Percentiles rank a stretch among this genome's conserved stretches.
These are phyloP conservation scores for Tephrocybe rancida DNA, from an alignment of 768 basidiomycete genomes.

Conservation along the genomic window DNA sequence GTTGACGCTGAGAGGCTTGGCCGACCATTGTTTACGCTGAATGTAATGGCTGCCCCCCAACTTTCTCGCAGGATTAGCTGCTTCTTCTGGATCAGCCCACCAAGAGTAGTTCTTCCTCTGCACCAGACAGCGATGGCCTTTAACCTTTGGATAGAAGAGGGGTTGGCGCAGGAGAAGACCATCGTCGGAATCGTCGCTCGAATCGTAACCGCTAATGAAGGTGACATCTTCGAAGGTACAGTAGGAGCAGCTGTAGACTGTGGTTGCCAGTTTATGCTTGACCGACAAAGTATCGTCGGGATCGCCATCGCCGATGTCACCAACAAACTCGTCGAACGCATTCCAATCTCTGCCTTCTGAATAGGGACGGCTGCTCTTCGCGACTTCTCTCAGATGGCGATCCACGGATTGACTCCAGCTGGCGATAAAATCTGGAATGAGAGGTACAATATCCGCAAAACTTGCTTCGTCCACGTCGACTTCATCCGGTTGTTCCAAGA, in stretches of 20 bases:
- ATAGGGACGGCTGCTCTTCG: constrained; percentile 7
- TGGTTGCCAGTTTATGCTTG: constrained; percentile 45
- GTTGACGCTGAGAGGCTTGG: constrained; percentile 32
- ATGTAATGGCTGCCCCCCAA: constrained; percentile 1
- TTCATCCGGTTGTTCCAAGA: constrained; percentile 43
- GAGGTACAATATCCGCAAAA: constrained; percentile 37
- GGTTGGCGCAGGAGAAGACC: too few species aligned
- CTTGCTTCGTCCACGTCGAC: constrained; percentile 37
- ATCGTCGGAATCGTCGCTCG: constrained; percentile 7
- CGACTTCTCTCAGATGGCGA: constrained; percentile 20
- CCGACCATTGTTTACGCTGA: constrained; percentile 33
- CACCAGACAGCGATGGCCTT: constrained; percentile 46
- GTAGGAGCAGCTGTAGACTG: constrained; percentile 42
- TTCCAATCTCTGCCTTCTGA: not conserved
- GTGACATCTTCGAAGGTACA: constrained; percentile 31
- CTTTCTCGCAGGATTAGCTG: constrained; percentile 14
- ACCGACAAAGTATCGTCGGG: not conserved
- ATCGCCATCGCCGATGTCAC: not conserved
- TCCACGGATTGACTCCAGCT: constrained; percentile 41
- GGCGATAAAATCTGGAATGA: constrained; percentile 39
- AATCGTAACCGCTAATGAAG: constrained; percentile 17
- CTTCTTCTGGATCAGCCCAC: too few species aligned
- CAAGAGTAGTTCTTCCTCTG: constrained; percentile 12
- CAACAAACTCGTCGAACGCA: constrained; percentile 1
- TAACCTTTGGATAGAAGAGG: constrained; percentile 48